phyloP scores from a whole-genome alignment of 495 filamentous ascomycete species.

The Talaromyces thailandensis region DNA sequence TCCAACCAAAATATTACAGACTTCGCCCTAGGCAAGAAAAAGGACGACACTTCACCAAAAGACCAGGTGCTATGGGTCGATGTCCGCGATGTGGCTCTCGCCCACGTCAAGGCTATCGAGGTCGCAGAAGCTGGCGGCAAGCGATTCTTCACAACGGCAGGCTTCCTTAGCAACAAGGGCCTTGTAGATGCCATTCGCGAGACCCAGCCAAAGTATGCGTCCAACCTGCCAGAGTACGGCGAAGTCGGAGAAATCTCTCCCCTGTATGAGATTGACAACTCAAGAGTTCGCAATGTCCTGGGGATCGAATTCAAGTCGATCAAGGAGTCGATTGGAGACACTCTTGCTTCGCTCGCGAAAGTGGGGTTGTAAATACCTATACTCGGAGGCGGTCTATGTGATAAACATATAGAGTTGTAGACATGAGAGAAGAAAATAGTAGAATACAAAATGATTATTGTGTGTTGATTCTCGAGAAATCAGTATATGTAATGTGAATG shows the following conservation, averaged over 20 bases:
- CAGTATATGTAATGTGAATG: neutral
- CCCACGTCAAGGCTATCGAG: constrained; percentile 65
- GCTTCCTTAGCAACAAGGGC: constrained; percentile 56
- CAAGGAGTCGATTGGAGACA: constrained; percentile 48
- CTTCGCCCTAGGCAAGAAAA: constrained; percentile 56
- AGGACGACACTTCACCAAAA: constrained; percentile 50
- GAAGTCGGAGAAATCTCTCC: constrained; percentile 26
- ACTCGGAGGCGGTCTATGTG: neutral
- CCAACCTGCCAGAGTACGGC: constrained; percentile 42
- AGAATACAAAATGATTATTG: neutral
- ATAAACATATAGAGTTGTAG: neutral
- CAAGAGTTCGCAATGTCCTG: constrained; percentile 43
- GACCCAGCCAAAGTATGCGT: constrained; percentile 54
- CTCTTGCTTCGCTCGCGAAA: constrained; percentile 43
- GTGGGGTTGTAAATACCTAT: constrained; percentile 26
- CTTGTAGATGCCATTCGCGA: constrained; percentile 56
- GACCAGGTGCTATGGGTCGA: constrained; percentile 54
- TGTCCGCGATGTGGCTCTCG: constrained; percentile 61
- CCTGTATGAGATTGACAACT: constrained; percentile 43
- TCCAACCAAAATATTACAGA: constrained; percentile 50
- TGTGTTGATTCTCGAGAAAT: neutral
- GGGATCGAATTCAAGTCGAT: constrained; percentile 47
- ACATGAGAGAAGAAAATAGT: neutral
- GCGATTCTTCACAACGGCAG: constrained; percentile 60
- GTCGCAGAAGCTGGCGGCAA: constrained; percentile 56